Conservation (phyloP, 1,284 basidiomycete species). For the Irpex sp. region DNA sequence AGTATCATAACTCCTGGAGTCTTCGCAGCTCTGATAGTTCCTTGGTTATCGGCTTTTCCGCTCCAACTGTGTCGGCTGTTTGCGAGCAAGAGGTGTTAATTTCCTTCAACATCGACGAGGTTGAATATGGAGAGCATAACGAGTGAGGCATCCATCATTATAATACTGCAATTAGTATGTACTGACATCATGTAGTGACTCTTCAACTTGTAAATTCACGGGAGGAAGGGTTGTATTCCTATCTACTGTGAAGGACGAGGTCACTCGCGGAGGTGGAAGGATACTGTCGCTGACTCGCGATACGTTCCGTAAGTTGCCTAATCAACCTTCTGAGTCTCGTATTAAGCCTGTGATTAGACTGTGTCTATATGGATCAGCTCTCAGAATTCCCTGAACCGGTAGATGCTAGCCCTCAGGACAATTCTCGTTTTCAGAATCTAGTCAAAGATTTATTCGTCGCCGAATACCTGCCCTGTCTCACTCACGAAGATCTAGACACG, state of each 20-base stretch:
- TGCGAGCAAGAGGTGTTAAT: slow-evolving; percentile 28
- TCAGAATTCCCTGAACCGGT: slow-evolving; percentile 17
- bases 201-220: slow-evolving; percentile 7
- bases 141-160: no score
- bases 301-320: slow-evolving; percentile 20
- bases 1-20: slow-evolving; percentile 20
- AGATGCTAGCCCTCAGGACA: slow-evolving; percentile 15
- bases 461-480: slow-evolving; percentile 20
- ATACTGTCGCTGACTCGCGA: slow-evolving; percentile 4
- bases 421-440: slow-evolving; percentile 8
- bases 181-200: background rate
- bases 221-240: slow-evolving; percentile 28
- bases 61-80: slow-evolving; percentile 24
- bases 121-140: no score
- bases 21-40: slow-evolving; percentile 12
- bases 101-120: slow-evolving; percentile 18
- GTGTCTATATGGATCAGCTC: slow-evolving; percentile 22
- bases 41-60: slow-evolving; percentile 24
- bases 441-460: slow-evolving; percentile 23
- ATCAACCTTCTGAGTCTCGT: background rate
- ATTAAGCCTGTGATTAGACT: slow-evolving; percentile 14
- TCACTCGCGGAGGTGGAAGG: slow-evolving; percentile 12
- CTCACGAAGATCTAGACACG: background rate
- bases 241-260: slow-evolving; percentile 20
- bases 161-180: slow-evolving; percentile 8